Evolutionary conservation across 192 early-diverging fungal species (phyloP).

Genomic region (Podila clonocystis): DNA sequence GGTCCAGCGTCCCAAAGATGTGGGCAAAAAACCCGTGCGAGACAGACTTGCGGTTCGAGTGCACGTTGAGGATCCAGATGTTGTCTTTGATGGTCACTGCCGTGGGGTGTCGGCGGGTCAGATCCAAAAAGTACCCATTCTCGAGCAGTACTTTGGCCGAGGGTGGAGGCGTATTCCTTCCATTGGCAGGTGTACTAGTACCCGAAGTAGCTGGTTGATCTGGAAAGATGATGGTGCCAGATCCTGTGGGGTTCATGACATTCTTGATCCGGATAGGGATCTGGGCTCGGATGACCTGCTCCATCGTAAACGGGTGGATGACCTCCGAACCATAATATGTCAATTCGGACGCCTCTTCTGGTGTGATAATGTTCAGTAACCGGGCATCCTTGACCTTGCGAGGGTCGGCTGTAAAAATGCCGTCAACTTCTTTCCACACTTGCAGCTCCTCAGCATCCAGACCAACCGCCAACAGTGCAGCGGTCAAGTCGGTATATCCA

Average conservation of each 20-base stretch:
- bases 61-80: slow-evolving; percentile 92
- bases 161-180: slow-evolving; percentile 56
- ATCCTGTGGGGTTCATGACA: slow-evolving; percentile 89
- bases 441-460: slow-evolving; percentile 92
- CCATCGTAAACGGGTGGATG: slow-evolving; percentile 99
- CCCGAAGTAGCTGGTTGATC: slow-evolving; percentile 64
- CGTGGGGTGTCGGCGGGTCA: slow-evolving; percentile 82
- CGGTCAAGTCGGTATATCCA: slow-evolving; percentile 97
- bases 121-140: slow-evolving; percentile 74
- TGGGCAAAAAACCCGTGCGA: slow-evolving; percentile 96
- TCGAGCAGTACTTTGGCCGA: slow-evolving; percentile 66
- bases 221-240: slow-evolving; percentile 93
- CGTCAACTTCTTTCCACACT: slow-evolving; percentile 99
- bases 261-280: slow-evolving; percentile 99
- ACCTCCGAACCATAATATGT: slow-evolving; percentile 96
- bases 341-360: slow-evolving; percentile 97
- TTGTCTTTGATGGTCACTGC: slow-evolving; percentile 98
- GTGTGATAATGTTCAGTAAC: slow-evolving; percentile 90
- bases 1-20: slow-evolving; percentile 91
- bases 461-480: slow-evolving; percentile 92
- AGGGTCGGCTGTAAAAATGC: slow-evolving; percentile 99
- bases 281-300: slow-evolving; percentile 93
- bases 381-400: slow-evolving; percentile 90
- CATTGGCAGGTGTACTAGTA: slow-evolving; percentile 55
- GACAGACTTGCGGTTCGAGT: slow-evolving; percentile 94